phyloP scores from a whole-genome alignment of 176 grass and related monocot genomes.

The Juncus inflexus region DNA sequence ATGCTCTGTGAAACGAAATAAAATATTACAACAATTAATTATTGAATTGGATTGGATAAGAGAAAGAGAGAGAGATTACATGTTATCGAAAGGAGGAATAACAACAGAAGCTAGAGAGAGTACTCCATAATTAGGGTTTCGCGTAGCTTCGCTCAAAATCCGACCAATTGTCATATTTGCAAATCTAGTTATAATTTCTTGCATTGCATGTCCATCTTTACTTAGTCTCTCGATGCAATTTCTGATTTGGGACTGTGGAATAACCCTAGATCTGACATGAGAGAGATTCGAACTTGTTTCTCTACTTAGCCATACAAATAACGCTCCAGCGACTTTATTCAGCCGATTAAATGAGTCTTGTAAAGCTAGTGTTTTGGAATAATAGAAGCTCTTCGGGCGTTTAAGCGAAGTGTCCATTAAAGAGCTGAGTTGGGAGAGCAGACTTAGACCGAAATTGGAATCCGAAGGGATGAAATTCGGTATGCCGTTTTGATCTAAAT shows the following conservation, averaged over 20 bases:
- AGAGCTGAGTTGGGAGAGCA: constrained; percentile 54
- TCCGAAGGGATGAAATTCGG: constrained; percentile 51
- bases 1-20: constrained; percentile 55
- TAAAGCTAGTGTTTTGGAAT: constrained; percentile 47
- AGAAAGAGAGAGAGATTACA: constrained; percentile 38
- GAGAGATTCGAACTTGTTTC: constrained; percentile 46
- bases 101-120: constrained; percentile 54
- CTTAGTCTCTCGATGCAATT: constrained; percentile 49
- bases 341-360: constrained; percentile 53
- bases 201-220: constrained; percentile 46
- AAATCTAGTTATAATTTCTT: constrained; percentile 50
- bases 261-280: constrained; percentile 36
- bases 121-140: constrained; percentile 39
- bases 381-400: constrained; percentile 47
- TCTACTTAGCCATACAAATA: constrained; percentile 61
- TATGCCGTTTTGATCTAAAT: constrained; percentile 40
- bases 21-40: constrained; percentile 22
- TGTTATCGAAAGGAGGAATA: constrained; percentile 67
- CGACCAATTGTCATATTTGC: constrained; percentile 42
- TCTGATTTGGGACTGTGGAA: constrained; percentile 41
- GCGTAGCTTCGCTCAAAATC: constrained; percentile 52
- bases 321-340: constrained; percentile 64
- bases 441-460: constrained; percentile 41
- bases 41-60: constrained; percentile 10
- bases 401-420: constrained; percentile 50